Evolutionary conservation across 495 filamentous ascomycete genomes (phyloP).

Genomic region (Aspergillus bertholletiae): DNA sequence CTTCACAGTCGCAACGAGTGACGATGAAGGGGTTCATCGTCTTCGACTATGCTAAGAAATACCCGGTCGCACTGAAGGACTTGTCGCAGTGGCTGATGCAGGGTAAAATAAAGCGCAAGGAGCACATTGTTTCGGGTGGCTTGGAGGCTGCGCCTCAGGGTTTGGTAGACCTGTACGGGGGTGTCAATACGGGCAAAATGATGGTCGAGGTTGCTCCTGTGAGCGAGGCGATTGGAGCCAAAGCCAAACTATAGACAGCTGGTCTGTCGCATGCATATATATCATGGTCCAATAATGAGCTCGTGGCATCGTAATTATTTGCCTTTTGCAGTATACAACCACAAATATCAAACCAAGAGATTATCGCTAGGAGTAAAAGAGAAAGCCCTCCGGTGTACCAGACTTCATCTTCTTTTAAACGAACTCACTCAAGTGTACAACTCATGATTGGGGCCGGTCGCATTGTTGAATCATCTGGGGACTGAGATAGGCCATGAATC

Average conservation of each 20-base stretch:
- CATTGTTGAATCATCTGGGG: too few species aligned
- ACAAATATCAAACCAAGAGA: too few species aligned
- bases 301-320: too few species aligned
- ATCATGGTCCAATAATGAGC: background rate
- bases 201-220: conserved; percentile 44
- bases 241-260: conserved; percentile 29
- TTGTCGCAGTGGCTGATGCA: conserved; percentile 47
- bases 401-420: too few species aligned
- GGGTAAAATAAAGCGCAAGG: conserved; percentile 55
- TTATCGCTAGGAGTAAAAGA: too few species aligned
- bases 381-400: too few species aligned
- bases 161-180: conserved; percentile 47
- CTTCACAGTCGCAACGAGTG: conserved; percentile 41
- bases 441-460: too few species aligned
- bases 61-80: conserved; percentile 40
- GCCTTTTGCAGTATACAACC: too few species aligned
- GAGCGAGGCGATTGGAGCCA: conserved; percentile 23
- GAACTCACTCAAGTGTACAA: too few species aligned
- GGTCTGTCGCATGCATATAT: background rate
- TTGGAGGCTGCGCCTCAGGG: conserved; percentile 47
- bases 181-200: conserved; percentile 52
- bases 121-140: conserved; percentile 51
- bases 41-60: conserved; percentile 48
- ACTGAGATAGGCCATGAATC: too few species aligned
- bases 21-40: conserved; percentile 57